Base-by-base conservation (phyloP, 768 basidiomycete species). In the Leccinellum albellum region DNA sequence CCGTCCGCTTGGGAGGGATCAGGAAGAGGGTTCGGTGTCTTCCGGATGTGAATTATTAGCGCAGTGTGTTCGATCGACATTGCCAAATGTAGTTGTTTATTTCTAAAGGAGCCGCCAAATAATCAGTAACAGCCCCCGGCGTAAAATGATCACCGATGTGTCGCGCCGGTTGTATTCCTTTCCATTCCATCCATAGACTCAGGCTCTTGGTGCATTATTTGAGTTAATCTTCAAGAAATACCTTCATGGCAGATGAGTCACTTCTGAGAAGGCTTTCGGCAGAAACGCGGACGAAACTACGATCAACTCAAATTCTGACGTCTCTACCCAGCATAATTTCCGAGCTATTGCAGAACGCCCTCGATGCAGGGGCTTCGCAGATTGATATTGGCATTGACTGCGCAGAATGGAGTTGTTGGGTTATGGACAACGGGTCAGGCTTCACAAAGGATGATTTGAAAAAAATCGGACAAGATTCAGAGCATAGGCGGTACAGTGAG, bases 291-390 rank as follows among this genome's bases (percentile, higher is more conserved):
- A 76, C 83, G 21, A 84, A 78, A 63, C 77, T 98, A 46, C 85
- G 95, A 44, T 94, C 94, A 2, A 83, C 90, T 0, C 84, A 91
- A 65, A 86, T 95, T 60, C 73, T 98, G 57, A 92, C 92, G 0
- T 89, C 92, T 6, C 68, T 97, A 26, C 79, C 88, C 8, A 85
- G 89, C 67, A 77, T 95, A 56, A 76, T 95, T 21, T 86, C 86
- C 2, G 94, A 98, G 71, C 82, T 98, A 33, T 70, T 94, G 12
- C 94, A 95, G 69, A 98, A 98, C 69, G 80, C 91, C 3, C 77
- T 98, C 9, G 96, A 98, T 64, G 91, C 95, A 3, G 78, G 78
- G 28, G 84, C 94, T 0, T 76, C 71, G 15, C 78, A 79, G 21
- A 77, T 98, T 51, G 85, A 89, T 42, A 75, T 94, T 48, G 85